Base-by-base conservation (phyloP, 2,329 filamentous ascomycete genomes). In the Pseudogymnoascus sp. region DNA sequence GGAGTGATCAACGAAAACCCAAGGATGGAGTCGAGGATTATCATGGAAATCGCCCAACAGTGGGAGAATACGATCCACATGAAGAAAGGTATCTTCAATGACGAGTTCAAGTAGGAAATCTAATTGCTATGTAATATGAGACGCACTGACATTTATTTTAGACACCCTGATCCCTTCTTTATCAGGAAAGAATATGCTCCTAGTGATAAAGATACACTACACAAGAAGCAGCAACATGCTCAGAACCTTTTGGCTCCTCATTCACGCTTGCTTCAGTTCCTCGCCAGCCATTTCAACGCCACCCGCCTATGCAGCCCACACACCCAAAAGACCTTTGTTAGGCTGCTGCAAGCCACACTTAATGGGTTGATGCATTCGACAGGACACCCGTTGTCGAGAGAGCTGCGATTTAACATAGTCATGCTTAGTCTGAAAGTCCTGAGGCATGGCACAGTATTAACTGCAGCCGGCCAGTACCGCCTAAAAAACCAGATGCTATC, bases 1-100 rank as follows among this genome's bases (percentile, higher is more conserved):
- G 95, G 95, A 26, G 90, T 97, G 13, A 96, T 97, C 71, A 95
- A 97, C 70, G 95, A 99, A 74, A 97, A 96, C 71, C 90, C 93
- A 2, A 84, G 85, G 63, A 87, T 97, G 75, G 92, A 96, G 74
- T 84, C 93, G 7, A 87, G 92, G 65, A 86, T 99, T 63, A 77
- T 99, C 33, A 87, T 86, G 61, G 91, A 96, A 73, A 90, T 97
- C 69, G 88, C 89, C 8, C 89, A 95, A 72, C 90, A 93, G 67
- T 99, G 93, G 91, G 93, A 97, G 74, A 81, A 83, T 64, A 95
- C 89, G 3, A 86, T 97, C 53, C 83, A 90, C 64, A 87, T 85
- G 69, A 86, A 85, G 66, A 82, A 88, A 61, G 95, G 95, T 10
- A 81, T 97, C 21, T 99, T 99, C 76, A 90, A 87, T 72, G 80